These are phyloP conservation scores for Nicotiana paniculata DNA, from an alignment of 257 asterid genomes.

Conservation along the genomic window DNA sequence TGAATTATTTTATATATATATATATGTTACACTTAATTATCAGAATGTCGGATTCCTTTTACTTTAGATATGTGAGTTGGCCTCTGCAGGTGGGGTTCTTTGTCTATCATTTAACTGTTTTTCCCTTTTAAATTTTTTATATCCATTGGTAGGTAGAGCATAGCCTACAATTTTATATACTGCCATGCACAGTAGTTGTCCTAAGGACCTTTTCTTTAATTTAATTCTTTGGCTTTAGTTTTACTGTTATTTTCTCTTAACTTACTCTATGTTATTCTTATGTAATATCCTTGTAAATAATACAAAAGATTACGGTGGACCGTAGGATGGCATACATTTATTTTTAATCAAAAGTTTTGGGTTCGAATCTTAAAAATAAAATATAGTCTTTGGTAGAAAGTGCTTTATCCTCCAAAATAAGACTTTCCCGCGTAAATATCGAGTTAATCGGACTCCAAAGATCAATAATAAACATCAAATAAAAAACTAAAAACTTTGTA, in stretches of 20 bases:
- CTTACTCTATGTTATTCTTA: background rate
- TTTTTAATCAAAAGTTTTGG: too few relatives aligned
- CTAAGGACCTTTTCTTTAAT: slow-evolving; percentile 6
- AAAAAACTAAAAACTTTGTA: too few relatives aligned
- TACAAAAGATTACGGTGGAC: too few relatives aligned
- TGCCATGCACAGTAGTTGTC: background rate
- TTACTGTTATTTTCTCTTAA: background rate
- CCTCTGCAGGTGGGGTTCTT: background rate
- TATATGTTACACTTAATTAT: background rate
- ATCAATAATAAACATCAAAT: too few relatives aligned
- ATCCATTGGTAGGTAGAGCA: background rate
- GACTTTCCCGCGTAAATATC: too few relatives aligned
- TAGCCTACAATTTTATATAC: background rate
- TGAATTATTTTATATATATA: background rate
- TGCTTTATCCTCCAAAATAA: too few relatives aligned
- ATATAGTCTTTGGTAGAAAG: too few relatives aligned
- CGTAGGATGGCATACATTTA: too few relatives aligned
- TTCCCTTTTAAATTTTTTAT: background rate
- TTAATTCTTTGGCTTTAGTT: background rate
- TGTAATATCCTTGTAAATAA: background rate
- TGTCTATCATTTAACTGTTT: background rate
- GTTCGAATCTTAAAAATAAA: too few relatives aligned
- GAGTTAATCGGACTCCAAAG: too few relatives aligned
- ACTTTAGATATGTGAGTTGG: slow-evolving; percentile 6
- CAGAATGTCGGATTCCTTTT: slow-evolving; percentile 4